Base-by-base conservation (phyloP, 164 flowering plant genomes). In the Stephania yunnanensis region DNA sequence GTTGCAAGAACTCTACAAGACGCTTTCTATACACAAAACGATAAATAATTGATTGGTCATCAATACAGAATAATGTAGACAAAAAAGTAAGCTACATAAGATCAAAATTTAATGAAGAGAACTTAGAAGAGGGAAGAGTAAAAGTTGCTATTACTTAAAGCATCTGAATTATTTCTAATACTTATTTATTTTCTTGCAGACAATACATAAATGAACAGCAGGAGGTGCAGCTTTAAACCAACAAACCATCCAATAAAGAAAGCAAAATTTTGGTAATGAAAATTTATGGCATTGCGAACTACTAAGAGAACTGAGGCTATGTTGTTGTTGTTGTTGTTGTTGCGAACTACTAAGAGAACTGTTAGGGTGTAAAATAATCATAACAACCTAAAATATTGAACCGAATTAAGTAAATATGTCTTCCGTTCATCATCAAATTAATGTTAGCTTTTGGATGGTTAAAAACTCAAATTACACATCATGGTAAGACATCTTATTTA, bases 1-100 rank as follows among this genome's bases (percentile, higher is more conserved):
- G 89, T 83, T 48, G 97, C 94, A 52, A 63, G 75, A 45, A 15
- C 68, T 79, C 76, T 84, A 76, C 80, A 79, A 10, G 89, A 31
- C 69, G 87, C 8, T 76, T 82, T 92, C 93, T 92, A 84, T 22
- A 12, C 13, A 46, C 13, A 8, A 48, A 8, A 50, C 46, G 42
- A 17, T 55, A 36, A 8, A 66, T 12, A 29, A 13, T 30, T 36
- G 42, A 36, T 36, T 36, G 42, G 42, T 36, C 4, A 9, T 53
- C 10, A 15, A 29, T 15, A 52, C 7, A 36, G 42, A 36, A 36
- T 36, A 36, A 36, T 36, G 42, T 36, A 36, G 42, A 36, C 44
- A 29, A 7, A 53, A 25, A 17, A 53, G 17, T 50, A n/a, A 44
- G 19, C 42, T 22, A 72, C 25, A 15, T 8, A 42, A 17, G 20